Base-by-base conservation (phyloP, 129 eudicot genomes). In the Chrysanthemum seticuspe region DNA sequence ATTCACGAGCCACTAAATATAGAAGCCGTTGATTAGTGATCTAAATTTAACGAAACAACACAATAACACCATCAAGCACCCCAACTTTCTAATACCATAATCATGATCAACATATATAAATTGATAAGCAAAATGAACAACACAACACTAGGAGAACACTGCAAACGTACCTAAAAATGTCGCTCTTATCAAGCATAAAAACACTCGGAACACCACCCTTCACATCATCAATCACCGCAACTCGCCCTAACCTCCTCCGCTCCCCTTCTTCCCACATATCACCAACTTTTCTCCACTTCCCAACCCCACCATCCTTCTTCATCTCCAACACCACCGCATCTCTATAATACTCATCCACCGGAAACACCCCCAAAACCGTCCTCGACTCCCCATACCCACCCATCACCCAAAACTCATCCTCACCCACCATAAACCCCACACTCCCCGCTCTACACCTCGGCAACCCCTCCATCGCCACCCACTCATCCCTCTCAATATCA, bases 201-300 rank as follows among this genome's bases (percentile, higher is more conserved):
- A 92, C 73, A 34, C 72, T 83, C 2, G 87, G 90, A 82, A 68
- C 65, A 55, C 83, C 85, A 31, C 79, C 74, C 29, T 70, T 86
- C 4, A n/a, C 78, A 50, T 74, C 84, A 44, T 90, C 96, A 13
- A 90, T 77, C 16, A 90, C 85, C 36, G 84, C 98, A 34, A 87
- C 83, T 69, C 84, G 90, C 83, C 98, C 98, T 16, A 85, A 76
- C 71, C 77, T 72, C 58, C 85, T 52, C 73, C 97, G 75, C 72
- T 88, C 98, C 58, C 95, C 96, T 82, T 86, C 96, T 31, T 82
- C 88, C 98, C 98, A 94, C 97, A 94, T 88, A 81, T 90, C 91
- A 60, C 87, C 98, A 67, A 90, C 73, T 70, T 87, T 97, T 74
- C 87, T 87, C 98, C 98, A 92, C 73, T 73, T 87, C 68, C 82